These are phyloP conservation scores for Areca catechu DNA, from an alignment of 176 grass and related monocot genomes.

Conservation along the genomic window DNA sequence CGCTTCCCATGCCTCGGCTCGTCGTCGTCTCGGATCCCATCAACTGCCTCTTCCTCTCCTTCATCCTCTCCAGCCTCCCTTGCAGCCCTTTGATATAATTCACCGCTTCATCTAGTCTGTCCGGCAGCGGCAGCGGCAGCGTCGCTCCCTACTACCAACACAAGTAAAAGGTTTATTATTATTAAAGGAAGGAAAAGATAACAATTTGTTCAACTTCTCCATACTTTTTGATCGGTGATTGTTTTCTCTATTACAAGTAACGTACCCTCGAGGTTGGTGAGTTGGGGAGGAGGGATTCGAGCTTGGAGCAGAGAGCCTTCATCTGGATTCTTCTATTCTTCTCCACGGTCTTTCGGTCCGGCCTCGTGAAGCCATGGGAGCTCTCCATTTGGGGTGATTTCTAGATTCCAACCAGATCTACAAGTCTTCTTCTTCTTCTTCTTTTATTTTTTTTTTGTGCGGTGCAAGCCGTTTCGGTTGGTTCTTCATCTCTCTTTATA, in stretches of 20 bases:
- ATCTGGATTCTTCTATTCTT: slow-evolving; percentile 1
- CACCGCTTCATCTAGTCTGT: not conserved
- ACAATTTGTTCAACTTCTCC: not conserved
- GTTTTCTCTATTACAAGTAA: not conserved
- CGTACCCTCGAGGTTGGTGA: not conserved
- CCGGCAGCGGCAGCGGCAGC: not conserved
- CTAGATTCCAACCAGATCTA: too few species aligned
- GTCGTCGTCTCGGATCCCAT: not conserved
- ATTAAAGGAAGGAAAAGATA: not conserved
- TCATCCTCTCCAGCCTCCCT: not conserved
- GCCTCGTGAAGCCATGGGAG: not conserved
- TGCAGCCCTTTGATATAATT: not conserved
- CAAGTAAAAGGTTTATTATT: too few species aligned
- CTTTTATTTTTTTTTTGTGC: too few species aligned
- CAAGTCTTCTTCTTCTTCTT: too few species aligned
- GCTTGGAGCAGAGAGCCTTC: not conserved
- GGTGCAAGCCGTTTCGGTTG: too few species aligned
- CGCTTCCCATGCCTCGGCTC: not conserved
- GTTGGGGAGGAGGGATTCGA: not conserved
- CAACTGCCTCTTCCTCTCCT: not conserved
- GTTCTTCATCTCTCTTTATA: too few species aligned
- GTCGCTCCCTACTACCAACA: not conserved
- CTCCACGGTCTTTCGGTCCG: not conserved
- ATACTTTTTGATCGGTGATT: not conserved
- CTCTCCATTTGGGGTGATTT: not conserved